Percentiles rank a stretch among this genome's conserved stretches.
Evolutionary conservation across 129 eudicot genomes (phyloP).

Genomic region (Saposhnikovia divaricata): DNA sequence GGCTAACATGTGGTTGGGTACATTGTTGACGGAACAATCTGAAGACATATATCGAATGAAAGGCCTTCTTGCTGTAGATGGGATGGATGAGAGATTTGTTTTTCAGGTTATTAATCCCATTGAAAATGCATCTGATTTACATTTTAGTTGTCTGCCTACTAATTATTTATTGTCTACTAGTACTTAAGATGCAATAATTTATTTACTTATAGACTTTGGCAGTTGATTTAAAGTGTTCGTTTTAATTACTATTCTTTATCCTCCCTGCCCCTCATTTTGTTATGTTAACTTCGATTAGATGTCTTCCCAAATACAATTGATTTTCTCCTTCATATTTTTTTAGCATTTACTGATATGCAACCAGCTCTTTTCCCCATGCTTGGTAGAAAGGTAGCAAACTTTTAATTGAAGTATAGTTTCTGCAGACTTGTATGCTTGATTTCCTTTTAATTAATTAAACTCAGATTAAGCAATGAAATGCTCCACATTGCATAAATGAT

Average conservation of each 20-base stretch:
- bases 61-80: constrained; percentile 79
- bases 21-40: constrained; percentile 66
- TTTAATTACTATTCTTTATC: background rate
- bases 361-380: background rate
- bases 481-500: background rate
- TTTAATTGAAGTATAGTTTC: background rate
- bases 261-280: background rate
- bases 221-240: background rate
- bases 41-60: constrained; percentile 98
- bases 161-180: background rate
- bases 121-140: background rate
- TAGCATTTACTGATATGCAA: background rate
- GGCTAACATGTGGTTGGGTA: constrained; percentile 96
- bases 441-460: background rate
- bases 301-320: background rate
- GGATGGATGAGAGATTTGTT: constrained; percentile 95
- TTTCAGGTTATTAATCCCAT: constrained; percentile 59
- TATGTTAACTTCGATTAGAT: background rate
- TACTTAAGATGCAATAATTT: background rate
- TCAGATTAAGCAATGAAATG: background rate
- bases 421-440: background rate
- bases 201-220: background rate
- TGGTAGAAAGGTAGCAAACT: background rate
- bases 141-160: background rate
- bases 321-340: background rate